A percentile compares a stretch with the other conserved stretches of the same genome.
Evolutionary conservation across 495 filamentous ascomycete species (phyloP).

Genomic region (Neurospora terricola): DNA sequence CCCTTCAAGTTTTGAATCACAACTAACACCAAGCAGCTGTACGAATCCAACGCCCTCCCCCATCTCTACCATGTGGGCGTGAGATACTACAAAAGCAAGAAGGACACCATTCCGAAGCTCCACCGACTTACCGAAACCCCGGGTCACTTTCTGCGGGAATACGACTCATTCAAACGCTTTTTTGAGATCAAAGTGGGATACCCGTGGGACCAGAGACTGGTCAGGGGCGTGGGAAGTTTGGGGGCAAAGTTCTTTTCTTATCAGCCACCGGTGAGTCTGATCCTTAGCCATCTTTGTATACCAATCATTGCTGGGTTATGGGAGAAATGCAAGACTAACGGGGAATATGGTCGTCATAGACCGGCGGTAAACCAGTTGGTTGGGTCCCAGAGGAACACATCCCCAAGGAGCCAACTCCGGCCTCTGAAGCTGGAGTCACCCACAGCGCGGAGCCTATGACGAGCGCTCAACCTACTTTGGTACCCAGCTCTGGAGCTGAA

Average conservation of each 20-base stretch:
- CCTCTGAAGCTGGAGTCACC: background rate
- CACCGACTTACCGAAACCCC: conserved; percentile 15
- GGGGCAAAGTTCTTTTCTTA: conserved; percentile 20
- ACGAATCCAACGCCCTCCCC: conserved; percentile 37
- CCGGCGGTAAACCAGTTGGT: conserved; percentile 29
- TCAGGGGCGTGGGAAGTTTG: conserved; percentile 3
- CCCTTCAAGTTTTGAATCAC: background rate
- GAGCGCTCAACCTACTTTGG: background rate
- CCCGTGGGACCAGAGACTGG: conserved; percentile 43
- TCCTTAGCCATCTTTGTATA: too few relatives aligned
- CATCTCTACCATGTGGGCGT: conserved; percentile 31
- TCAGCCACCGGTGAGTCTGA: conserved; percentile 29
- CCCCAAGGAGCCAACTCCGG: background rate
- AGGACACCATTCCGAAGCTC: conserved; percentile 14
- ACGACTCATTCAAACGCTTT: conserved; percentile 40
- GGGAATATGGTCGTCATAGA: too few relatives aligned
- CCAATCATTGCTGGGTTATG: too few relatives aligned
- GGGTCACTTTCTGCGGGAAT: conserved; percentile 23
- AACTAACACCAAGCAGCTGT: conserved; percentile 23
- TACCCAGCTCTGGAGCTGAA: background rate
- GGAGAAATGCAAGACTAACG: too few relatives aligned
- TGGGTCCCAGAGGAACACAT: conserved; percentile 7
- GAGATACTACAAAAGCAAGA: conserved; percentile 24
- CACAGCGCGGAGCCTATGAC: background rate
- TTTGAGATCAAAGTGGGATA: conserved; percentile 47